phyloP scores from a whole-genome alignment of 2,329 filamentous ascomycete genomes.

The Arthrinium phaeospermum region DNA sequence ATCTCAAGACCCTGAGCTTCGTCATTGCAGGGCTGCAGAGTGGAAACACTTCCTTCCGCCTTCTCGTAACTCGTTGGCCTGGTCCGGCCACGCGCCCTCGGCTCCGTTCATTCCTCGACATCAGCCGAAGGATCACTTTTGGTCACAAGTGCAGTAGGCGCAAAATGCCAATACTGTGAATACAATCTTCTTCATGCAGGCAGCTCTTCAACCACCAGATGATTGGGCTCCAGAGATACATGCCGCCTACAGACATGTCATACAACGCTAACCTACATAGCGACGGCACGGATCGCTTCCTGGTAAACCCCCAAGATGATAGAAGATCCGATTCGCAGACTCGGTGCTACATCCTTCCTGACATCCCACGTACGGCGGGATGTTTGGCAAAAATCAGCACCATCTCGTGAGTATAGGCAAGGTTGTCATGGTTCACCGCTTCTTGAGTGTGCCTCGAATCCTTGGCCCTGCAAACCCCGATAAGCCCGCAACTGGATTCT shows the following conservation, averaged over 20 bases:
- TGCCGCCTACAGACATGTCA: background rate
- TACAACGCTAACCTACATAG: background rate
- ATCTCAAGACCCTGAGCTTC: constrained; percentile 7
- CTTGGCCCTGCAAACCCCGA: constrained; percentile 1
- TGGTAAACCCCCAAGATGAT: background rate
- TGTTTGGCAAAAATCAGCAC: background rate
- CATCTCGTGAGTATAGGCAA: constrained; percentile 11
- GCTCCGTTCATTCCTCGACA: background rate
- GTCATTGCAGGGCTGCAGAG: constrained; percentile 13
- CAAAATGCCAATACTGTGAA: background rate
- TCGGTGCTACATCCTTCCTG: background rate
- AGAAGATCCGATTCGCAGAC: background rate
- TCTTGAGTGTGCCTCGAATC: background rate
- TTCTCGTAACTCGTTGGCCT: background rate
- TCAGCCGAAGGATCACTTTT: background rate
- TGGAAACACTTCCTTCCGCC: background rate
- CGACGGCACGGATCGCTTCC: constrained; percentile 5
- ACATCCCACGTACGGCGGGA: background rate
- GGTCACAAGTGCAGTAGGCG: background rate
- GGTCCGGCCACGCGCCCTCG: background rate
- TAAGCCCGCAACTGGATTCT: background rate
- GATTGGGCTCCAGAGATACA: background rate
- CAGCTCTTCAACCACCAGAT: background rate
- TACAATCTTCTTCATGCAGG: background rate
- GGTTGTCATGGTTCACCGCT: background rate